Evolutionary conservation across 768 basidiomycete genomes (phyloP).

Genomic region (Mycena maculata): DNA sequence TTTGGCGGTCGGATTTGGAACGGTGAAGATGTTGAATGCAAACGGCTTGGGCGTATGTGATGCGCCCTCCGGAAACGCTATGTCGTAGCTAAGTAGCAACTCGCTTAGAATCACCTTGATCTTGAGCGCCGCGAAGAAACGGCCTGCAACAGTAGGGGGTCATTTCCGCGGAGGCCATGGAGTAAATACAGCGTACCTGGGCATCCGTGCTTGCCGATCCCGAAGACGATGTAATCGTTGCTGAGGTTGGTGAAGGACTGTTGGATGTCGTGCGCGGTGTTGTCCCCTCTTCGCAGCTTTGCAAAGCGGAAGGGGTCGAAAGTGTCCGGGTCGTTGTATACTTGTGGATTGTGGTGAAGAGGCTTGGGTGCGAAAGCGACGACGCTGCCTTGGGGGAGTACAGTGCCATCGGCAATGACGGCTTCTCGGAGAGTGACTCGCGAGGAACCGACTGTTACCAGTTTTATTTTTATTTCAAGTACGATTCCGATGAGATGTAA

Average conservation of each 20-base stretch:
- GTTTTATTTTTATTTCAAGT: background rate
- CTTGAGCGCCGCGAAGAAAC: conserved; percentile 28
- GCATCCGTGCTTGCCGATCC: conserved; percentile 30
- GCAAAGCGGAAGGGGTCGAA: conserved; percentile 38
- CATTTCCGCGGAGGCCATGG: too few relatives aligned
- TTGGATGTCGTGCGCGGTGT: conserved; percentile 4
- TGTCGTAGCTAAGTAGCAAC: conserved; percentile 26
- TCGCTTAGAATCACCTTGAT: conserved; percentile 31
- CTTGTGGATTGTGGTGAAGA: conserved; percentile 26
- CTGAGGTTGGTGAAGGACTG: conserved; percentile 30
- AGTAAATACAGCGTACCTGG: conserved; percentile 28
- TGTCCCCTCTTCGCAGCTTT: conserved; percentile 26
- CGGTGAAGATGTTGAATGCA: conserved; percentile 28
- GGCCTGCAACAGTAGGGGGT: too few relatives aligned
- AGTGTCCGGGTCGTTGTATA: conserved; percentile 25
- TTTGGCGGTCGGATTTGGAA: conserved; percentile 29
- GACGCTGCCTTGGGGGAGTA: conserved; percentile 30
- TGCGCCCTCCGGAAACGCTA: conserved; percentile 27
- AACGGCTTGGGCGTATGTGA: conserved; percentile 24
- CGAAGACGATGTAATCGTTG: conserved; percentile 35
- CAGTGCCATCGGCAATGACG: conserved; percentile 26
- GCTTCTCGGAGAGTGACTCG: conserved; percentile 26
- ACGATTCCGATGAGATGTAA: background rate
- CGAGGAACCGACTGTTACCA: conserved; percentile 29
- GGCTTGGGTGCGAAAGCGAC: conserved; percentile 29